A percentile compares a stretch with the other conserved stretches of the same genome.
These are phyloP conservation scores for Colletotrichum australisinense DNA, from an alignment of 2,329 filamentous ascomycete genomes.

Conservation along the genomic window DNA sequence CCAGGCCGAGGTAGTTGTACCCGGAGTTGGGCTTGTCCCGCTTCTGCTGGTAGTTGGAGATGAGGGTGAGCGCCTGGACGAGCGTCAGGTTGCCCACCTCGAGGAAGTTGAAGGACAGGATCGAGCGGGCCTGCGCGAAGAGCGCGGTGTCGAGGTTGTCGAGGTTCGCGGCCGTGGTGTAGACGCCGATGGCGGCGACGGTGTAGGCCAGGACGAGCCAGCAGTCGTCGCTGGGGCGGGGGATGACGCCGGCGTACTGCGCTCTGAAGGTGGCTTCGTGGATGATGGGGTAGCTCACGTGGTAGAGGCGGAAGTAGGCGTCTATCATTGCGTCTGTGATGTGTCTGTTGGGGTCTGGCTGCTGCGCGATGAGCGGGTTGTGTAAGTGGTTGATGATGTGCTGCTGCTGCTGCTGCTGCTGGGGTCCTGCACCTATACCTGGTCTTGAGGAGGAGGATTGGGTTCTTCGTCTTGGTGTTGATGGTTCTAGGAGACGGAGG, in stretches of 20 bases:
- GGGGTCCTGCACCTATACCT: background rate
- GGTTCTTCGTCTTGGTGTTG: conserved; percentile 39
- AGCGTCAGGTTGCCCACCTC: conserved; percentile 43
- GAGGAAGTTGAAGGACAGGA: conserved; percentile 33
- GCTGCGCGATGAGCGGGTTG: conserved; percentile 19
- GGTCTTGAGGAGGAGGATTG: conserved; percentile 34
- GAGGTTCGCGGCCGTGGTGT: conserved; percentile 20
- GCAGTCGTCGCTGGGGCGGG: conserved; percentile 44
- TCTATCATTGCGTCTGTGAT: conserved; percentile 46
- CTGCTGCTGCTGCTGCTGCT: conserved; percentile 21
- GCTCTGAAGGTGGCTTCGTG: conserved; percentile 26
- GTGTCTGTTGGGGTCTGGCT: conserved; percentile 47
- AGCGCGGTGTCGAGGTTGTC: conserved; percentile 14
- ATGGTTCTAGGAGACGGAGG: conserved; percentile 50
- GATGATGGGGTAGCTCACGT: conserved; percentile 29
- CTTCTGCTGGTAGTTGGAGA: conserved; percentile 54
- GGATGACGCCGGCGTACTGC: conserved; percentile 41
- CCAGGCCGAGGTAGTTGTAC: conserved; percentile 61
- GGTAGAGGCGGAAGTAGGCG: conserved; percentile 24
- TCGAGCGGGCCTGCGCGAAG: conserved; percentile 16
- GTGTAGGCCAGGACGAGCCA: conserved; percentile 45
- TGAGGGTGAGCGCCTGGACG: conserved; percentile 45
- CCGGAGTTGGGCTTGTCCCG: conserved; percentile 62
- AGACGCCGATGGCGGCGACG: conserved; percentile 20
- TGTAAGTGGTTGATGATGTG: conserved; percentile 27